These are phyloP conservation scores for Candida dubliniensis DNA, from an alignment of 1,139 yeast species.

Conservation along the genomic window DNA sequence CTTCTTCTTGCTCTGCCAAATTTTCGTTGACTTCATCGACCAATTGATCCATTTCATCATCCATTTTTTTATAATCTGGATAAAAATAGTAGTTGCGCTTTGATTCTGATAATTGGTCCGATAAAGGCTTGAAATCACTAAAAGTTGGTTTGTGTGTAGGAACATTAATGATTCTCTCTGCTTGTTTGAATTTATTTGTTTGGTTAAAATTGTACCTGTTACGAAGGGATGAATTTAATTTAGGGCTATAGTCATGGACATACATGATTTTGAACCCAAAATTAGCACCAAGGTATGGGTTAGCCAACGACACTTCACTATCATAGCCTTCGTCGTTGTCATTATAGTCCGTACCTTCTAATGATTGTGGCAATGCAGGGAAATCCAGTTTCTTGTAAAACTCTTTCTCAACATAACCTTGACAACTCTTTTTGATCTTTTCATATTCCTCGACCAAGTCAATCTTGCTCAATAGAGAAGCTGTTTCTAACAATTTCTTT, in stretches of 20 bases:
- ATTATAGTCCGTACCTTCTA: conserved; percentile 11
- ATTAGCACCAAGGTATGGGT: conserved; percentile 50
- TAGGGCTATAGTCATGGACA: conserved; percentile 18
- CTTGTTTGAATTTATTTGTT: conserved; percentile 3
- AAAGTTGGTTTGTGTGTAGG: conserved; percentile 36
- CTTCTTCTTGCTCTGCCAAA: conserved; percentile 7
- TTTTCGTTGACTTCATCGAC: conserved; percentile 16
- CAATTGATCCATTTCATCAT: conserved; percentile 20
- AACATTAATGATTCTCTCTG: conserved; percentile 20
- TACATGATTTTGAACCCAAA: conserved; percentile 52
- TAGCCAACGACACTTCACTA: conserved; percentile 52
- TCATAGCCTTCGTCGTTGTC: conserved; percentile 34
- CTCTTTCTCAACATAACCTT: conserved; percentile 18
- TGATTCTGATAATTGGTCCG: conserved; percentile 28
- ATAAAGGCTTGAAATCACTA: conserved; percentile 26
- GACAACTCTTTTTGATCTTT: conserved; percentile 16
- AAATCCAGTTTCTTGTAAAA: conserved; percentile 37
- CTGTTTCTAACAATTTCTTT: conserved; percentile 49
- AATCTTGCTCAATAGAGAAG: conserved; percentile 25
- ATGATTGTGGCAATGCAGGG: conserved; percentile 19
- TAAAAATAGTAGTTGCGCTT: conserved; percentile 37
- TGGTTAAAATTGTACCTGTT: conserved; percentile 9
- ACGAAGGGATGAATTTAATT: conserved; percentile 11
- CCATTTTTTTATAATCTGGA: conserved; percentile 19
- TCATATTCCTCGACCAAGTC: conserved; percentile 27